phyloP scores from a whole-genome alignment of 306 rosid species.

The Rosa lucieae region DNA sequence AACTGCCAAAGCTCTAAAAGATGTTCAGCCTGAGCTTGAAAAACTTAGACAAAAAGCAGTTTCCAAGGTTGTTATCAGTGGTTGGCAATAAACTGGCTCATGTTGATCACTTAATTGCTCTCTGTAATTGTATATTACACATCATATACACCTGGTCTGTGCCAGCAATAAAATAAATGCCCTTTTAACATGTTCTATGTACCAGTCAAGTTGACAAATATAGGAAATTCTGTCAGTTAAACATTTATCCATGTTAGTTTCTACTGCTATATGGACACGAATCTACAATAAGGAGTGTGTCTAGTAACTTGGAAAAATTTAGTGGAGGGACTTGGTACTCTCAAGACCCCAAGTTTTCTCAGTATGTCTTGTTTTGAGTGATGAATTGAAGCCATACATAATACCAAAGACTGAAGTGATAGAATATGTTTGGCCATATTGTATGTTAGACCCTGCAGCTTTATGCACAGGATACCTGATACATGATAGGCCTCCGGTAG shows the following conservation, averaged over 20 bases:
- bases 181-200: not conserved
- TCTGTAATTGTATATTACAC: slow-evolving; percentile 2
- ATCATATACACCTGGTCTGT: not conserved
- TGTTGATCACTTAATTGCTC: slow-evolving; percentile 3
- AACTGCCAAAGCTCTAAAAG: slow-evolving; percentile 90
- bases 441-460: not conserved
- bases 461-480: not conserved
- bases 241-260: not conserved
- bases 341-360: not conserved
- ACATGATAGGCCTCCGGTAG: not conserved
- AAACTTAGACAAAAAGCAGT: slow-evolving; percentile 93
- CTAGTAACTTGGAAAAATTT: not conserved
- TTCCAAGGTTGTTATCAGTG: slow-evolving; percentile 62
- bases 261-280: not conserved
- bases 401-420: not conserved
- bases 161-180: not conserved
- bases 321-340: not conserved
- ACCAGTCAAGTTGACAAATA: not conserved
- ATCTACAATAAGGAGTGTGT: not conserved
- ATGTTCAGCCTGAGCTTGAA: slow-evolving; percentile 96
- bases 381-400: not conserved
- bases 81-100: not conserved
- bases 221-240: not conserved
- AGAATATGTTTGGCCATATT: not conserved
- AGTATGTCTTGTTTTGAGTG: not conserved